These are phyloP conservation scores for Geum urbanum DNA, from an alignment of 306 rosid species.

Conservation along the genomic window DNA sequence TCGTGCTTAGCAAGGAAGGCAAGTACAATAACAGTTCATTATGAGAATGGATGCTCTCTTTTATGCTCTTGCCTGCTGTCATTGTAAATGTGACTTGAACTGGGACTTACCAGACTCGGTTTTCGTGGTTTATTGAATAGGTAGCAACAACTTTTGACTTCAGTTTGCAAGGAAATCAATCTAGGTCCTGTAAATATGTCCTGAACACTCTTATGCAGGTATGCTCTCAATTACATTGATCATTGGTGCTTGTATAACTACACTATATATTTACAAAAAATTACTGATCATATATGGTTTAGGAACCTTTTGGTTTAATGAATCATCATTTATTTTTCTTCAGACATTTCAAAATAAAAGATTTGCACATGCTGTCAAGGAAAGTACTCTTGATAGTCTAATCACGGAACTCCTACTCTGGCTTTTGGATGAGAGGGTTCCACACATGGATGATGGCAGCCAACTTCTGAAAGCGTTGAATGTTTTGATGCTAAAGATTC, in stretches of 20 bases:
- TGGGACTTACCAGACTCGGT: conserved; percentile 1
- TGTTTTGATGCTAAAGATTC: conserved; percentile 95
- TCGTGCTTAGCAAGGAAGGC: conserved; percentile 92
- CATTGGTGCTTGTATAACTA: background rate
- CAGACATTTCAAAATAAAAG: conserved; percentile 97
- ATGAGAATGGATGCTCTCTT: background rate
- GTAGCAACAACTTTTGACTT: conserved; percentile 97
- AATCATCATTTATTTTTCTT: conserved; percentile 6
- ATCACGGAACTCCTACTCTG: conserved; percentile 94
- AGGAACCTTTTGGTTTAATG: background rate
- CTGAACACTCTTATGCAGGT: conserved; percentile 99
- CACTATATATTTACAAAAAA: background rate
- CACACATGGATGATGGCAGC: conserved; percentile 98
- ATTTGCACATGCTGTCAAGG: conserved; percentile 88
- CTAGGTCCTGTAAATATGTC: conserved; percentile 98
- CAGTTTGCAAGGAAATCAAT: conserved; percentile 91
- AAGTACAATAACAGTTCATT: conserved; percentile 15
- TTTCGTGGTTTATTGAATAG: conserved; percentile 33
- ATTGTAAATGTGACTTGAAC: background rate
- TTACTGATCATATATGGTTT: background rate
- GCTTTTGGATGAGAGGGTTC: conserved; percentile 99
- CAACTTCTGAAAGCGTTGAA: conserved; percentile 95
- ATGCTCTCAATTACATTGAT: conserved; percentile 6
- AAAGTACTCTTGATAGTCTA: conserved; percentile 87
- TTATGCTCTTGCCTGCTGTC: background rate